Conservation (phyloP, 2,329 filamentous ascomycete genomes). For the Aspergillus hortae region DNA sequence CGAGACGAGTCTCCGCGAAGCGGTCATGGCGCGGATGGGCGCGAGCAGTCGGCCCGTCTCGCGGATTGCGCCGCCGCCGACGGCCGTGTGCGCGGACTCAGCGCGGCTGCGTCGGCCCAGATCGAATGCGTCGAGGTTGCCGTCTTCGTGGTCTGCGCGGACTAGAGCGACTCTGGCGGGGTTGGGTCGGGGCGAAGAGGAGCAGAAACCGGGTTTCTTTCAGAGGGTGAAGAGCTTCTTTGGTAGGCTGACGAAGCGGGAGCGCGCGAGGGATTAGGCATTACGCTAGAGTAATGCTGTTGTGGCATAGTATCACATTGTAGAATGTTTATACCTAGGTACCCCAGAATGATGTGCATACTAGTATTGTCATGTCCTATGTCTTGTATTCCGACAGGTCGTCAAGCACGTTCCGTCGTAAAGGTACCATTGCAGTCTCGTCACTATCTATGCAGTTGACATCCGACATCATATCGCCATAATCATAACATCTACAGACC, state of each 20-base stretch:
- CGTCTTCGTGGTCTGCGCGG: constrained; percentile 6
- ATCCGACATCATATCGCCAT: background rate
- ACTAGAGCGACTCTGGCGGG: background rate
- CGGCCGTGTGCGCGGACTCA: background rate
- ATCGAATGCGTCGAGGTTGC: constrained; percentile 2
- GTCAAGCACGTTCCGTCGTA: too few species aligned
- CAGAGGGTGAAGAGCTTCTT: constrained; percentile 6
- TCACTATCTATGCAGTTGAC: background rate
- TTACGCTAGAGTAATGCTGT: too few species aligned
- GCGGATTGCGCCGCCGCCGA: background rate
- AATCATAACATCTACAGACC: constrained; percentile 47
- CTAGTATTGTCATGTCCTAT: too few species aligned
- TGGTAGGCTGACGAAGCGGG: background rate
- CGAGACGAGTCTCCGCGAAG: constrained; percentile 17
- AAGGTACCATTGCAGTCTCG: background rate
- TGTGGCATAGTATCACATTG: too few species aligned
- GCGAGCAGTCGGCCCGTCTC: constrained; percentile 6
- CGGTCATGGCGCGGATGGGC: constrained; percentile 25
- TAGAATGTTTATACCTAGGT: too few species aligned
- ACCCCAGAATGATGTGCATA: too few species aligned
- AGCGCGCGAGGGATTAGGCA: too few species aligned
- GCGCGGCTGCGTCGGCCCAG: background rate
- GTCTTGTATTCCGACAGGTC: too few species aligned
- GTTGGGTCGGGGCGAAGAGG: background rate
- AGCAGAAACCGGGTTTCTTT: background rate